Evolutionary conservation across 108 stramenopile species (phyloP).

Genomic region (Nitzschia inconspicua): DNA sequence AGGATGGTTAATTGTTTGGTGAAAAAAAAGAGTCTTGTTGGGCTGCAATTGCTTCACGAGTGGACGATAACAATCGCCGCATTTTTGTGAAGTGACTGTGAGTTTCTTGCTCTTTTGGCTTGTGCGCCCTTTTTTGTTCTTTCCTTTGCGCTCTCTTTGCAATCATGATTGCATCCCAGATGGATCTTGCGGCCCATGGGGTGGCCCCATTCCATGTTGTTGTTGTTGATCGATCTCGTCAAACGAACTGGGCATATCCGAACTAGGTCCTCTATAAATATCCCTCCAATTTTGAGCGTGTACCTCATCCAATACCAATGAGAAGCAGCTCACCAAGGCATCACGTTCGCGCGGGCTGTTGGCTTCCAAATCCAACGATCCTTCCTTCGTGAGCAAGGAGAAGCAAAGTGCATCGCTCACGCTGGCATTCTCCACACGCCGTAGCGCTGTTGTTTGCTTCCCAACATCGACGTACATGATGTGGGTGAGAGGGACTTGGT

Average conservation of each 20-base stretch:
- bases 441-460: constrained; percentile 81
- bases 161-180: background rate
- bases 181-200: constrained; percentile 3
- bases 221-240: constrained; percentile 63
- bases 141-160: background rate
- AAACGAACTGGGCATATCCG: constrained; percentile 85
- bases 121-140: background rate
- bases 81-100: too few species aligned
- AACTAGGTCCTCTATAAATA: constrained; percentile 78
- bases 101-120: background rate
- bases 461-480: constrained; percentile 90
- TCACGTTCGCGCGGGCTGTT: constrained; percentile 75
- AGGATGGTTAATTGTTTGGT: too few species aligned
- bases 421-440: constrained; percentile 77
- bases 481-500: constrained; percentile 78
- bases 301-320: constrained; percentile 81
- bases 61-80: too few species aligned
- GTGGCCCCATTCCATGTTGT: too few species aligned
- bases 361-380: constrained; percentile 78
- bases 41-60: too few species aligned
- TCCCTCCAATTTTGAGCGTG: constrained; percentile 90
- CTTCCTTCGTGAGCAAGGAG: constrained; percentile 82
- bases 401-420: constrained; percentile 77
- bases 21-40: too few species aligned
- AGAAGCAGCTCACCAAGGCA: constrained; percentile 80